Base-by-base conservation (phyloP, 1,284 basidiomycete genomes). In the Laetiporus sulphureus region DNA sequence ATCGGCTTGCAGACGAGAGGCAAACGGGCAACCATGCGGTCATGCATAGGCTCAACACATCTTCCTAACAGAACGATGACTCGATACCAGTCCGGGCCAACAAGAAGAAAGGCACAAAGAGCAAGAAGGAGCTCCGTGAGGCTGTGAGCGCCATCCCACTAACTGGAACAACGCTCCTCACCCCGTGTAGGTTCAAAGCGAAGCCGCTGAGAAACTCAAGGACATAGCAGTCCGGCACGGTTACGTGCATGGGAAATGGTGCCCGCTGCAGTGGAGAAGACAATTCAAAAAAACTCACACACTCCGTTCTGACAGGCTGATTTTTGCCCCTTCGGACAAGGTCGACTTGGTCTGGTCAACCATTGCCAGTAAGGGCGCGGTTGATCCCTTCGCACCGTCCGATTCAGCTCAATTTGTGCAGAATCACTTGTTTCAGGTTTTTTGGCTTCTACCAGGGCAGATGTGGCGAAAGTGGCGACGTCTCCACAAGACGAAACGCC, bases 51-150 rank as follows among this genome's bases (percentile, higher is more conserved):
- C n/a, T n/a, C n/a, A n/a, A n/a, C n/a, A n/a, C n/a, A n/a, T n/a
- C n/a, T n/a, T n/a, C n/a, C n/a, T n/a, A n/a, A 2, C 32, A 85
- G 81, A 77, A 80, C 36, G 79, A 85, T 45, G 56, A 63, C 3
- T 69, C 75, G 0, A 84, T 86, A 32, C 83, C 83, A 11, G 41
- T 70, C 6, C 75, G 79, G 6, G 71, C 75, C 6, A 85, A 67
- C 55, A 85, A 84, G 61, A 85, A 83, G 59, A 77, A 76, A 24
- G 82, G 81, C 2, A 67, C 69, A 0, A 79, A 72, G 59, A 80
- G 79, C 54, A 86, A 86, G 60, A 86, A 83, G 56, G 80, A 86
- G 58, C 58, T 81, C 8, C 72, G 81, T 25, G 83, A 86, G 58
- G 65, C 77, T 62, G 79, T 79, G 56, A 13, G 63, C n/a, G n/a